Evolutionary conservation across 2,329 filamentous ascomycete species (phyloP).

Genomic region (Monilinia aucupariae): DNA sequence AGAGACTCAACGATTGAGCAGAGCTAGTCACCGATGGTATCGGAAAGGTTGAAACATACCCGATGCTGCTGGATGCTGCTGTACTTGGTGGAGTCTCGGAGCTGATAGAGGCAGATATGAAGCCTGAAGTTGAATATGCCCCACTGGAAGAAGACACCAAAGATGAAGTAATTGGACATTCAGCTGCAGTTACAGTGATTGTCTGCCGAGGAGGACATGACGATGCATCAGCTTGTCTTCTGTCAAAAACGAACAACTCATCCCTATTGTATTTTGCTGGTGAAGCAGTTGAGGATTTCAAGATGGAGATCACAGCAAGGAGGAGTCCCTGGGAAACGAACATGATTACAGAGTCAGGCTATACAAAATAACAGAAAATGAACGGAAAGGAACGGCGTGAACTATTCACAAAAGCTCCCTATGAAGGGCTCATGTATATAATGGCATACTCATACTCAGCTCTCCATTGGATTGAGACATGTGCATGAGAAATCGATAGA

Average conservation of each 20-base stretch:
- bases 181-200: conserved; percentile 1
- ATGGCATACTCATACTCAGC: not conserved
- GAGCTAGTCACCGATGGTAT: not conserved
- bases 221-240: not conserved
- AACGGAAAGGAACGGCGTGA: not conserved
- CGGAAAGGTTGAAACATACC: not conserved
- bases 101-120: not conserved
- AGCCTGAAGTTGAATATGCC: not conserved
- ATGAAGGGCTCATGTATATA: not conserved
- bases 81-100: not conserved
- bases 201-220: conserved; percentile 3
- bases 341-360: not conserved
- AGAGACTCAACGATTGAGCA: not conserved
- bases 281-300: conserved; percentile 3
- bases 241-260: not conserved
- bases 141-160: not conserved
- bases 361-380: not conserved
- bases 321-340: not conserved
- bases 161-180: conserved; percentile 7
- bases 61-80: not conserved
- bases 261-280: not conserved
- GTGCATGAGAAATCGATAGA: not conserved
- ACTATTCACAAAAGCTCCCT: not conserved
- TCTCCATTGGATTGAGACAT: not conserved
- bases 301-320: conserved; percentile 1